These are phyloP conservation scores for Aspergillus pseudoglaucus DNA, from an alignment of 2,329 filamentous ascomycete species.

Conservation along the genomic window DNA sequence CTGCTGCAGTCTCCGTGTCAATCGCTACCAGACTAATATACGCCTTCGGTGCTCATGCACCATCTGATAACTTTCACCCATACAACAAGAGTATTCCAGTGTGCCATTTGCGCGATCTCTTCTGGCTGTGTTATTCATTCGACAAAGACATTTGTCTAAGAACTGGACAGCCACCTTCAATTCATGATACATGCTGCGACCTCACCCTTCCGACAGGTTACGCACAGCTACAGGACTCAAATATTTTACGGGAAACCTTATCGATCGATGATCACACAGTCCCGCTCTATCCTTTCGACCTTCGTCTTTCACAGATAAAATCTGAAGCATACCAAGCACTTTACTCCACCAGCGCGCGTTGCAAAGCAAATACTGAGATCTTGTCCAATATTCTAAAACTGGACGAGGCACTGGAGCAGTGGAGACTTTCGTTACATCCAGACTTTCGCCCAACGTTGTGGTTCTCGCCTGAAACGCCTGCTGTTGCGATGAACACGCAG, in stretches of 20 bases:
- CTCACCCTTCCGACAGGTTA: constrained; percentile 37
- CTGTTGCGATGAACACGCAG: constrained; percentile 29
- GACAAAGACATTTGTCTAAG: constrained; percentile 13
- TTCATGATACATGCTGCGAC: constrained; percentile 40
- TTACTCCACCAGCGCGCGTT: constrained; percentile 39
- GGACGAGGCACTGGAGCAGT: constrained; percentile 47
- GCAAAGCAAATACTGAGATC: constrained; percentile 44
- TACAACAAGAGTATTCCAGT: neutral
- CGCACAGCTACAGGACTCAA: constrained; percentile 14
- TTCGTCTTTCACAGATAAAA: constrained; percentile 43
- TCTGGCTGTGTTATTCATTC: constrained; percentile 14
- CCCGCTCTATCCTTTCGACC: constrained; percentile 35
- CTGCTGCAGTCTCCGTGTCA: constrained; percentile 8
- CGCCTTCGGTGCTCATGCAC: constrained; percentile 6
- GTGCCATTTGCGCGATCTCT: constrained; percentile 11
- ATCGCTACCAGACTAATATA: constrained; percentile 12
- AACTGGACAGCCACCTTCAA: constrained; percentile 4
- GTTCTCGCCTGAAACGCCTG: constrained; percentile 16
- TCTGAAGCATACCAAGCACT: constrained; percentile 39
- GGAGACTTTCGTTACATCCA: constrained; percentile 40
- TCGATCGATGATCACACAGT: constrained; percentile 9
- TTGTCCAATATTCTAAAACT: constrained; percentile 45
- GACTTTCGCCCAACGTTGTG: constrained; percentile 39
- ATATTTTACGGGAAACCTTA: neutral
- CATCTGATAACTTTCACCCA: too few species aligned